Conservation (phyloP, 768 basidiomycete species). For the Termitomyces titanicus region DNA sequence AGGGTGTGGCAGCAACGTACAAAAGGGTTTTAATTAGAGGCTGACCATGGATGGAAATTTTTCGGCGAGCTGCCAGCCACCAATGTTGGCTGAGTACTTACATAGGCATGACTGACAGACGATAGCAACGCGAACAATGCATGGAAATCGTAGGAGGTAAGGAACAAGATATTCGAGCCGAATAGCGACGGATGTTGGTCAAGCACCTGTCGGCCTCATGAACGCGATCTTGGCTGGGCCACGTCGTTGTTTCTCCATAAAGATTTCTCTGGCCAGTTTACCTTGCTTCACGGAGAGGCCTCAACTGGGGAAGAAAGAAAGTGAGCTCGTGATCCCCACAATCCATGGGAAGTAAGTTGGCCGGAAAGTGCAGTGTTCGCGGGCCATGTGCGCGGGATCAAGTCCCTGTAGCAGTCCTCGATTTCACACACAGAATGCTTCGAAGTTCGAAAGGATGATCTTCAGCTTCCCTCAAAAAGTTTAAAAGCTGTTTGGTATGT, state of each 20-base stretch:
- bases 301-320: not conserved
- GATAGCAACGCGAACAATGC: not conserved
- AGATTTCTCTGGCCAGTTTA: not conserved
- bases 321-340: not conserved
- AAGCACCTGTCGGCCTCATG: not conserved
- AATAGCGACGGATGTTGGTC: not conserved
- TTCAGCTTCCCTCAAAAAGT: slow-evolving; percentile 21
- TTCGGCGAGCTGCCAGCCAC: not conserved
- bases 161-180: not conserved
- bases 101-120: not conserved
- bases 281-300: not conserved
- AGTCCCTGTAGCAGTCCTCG: slow-evolving; percentile 7
- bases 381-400: slow-evolving; percentile 15
- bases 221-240: not conserved
- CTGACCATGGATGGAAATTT: not conserved
- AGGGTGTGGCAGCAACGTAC: not conserved
- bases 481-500: slow-evolving; percentile 15
- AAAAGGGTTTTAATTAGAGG: not conserved
- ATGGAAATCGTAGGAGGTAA: not conserved
- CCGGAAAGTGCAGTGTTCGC: not conserved
- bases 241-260: not conserved
- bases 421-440: slow-evolving; percentile 20
- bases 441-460: slow-evolving; percentile 19
- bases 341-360: not conserved
- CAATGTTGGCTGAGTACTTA: not conserved